A percentile compares a stretch with the other conserved stretches of the same genome.
Evolutionary conservation across 257 asterid species (phyloP).

Genomic region (Eucommia ulmoides): DNA sequence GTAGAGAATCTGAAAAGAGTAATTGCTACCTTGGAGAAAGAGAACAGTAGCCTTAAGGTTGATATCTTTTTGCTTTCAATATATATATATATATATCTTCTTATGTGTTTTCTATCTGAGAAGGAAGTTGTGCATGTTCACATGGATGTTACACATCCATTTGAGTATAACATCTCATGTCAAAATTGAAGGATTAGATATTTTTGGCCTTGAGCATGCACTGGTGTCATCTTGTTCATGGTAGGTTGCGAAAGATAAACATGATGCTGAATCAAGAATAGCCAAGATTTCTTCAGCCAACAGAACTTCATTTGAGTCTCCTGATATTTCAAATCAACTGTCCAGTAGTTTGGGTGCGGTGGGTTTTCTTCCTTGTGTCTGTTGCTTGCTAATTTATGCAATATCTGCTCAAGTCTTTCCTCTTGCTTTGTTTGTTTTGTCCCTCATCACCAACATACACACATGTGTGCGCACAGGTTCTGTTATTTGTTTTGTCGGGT

Average conservation of each 20-base stretch:
- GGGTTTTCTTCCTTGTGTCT: no score
- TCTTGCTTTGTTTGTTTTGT: slow-evolving; percentile 1
- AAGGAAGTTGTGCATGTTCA: no score
- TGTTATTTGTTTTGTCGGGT: background rate
- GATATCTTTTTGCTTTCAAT: slow-evolving; percentile 7
- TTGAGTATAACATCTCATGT: no score
- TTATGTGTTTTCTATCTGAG: no score
- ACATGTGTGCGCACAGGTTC: no score
- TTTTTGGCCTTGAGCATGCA: slow-evolving; percentile 12
- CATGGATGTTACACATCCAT: no score
- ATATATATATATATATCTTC: background rate
- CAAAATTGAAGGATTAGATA: no score
- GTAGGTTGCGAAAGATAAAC: slow-evolving; percentile 66
- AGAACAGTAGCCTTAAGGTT: slow-evolving; percentile 67
- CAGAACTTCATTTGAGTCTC: slow-evolving; percentile 19
- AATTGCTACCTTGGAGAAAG: slow-evolving; percentile 51
- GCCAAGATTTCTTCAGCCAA: slow-evolving; percentile 26
- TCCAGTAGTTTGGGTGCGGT: slow-evolving; percentile 37
- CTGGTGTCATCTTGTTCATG: slow-evolving; percentile 20
- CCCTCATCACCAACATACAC: background rate
- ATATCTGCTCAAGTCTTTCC: slow-evolving; percentile 8
- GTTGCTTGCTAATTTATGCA: no score
- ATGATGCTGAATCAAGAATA: slow-evolving; percentile 53
- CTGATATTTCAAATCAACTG: slow-evolving; percentile 17
- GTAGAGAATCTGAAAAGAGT: slow-evolving; percentile 39